Evolutionary conservation across 495 filamentous ascomycete species (phyloP).

Genomic region (Podospora pseudopauciseta): DNA sequence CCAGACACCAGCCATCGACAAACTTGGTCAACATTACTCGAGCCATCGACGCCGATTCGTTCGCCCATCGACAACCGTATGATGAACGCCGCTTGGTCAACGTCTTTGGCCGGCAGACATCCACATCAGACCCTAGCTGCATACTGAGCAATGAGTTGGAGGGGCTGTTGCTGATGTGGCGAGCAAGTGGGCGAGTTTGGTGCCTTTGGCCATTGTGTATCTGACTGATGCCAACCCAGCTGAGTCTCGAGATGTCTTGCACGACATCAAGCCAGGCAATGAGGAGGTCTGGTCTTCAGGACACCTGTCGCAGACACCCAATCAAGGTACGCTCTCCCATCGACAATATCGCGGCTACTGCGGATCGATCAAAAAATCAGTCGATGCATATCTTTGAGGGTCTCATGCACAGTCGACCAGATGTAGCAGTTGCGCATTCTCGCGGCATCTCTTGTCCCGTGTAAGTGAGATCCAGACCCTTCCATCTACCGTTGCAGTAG

Average conservation of each 20-base stretch:
- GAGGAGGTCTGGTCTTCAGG: neutral
- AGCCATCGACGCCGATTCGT: neutral
- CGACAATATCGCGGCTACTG: conserved; percentile 3
- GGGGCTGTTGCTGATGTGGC: neutral
- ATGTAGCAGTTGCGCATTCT: neutral
- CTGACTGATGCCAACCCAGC: neutral
- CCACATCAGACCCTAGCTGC: neutral
- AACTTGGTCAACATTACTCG: neutral
- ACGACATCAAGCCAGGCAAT: neutral
- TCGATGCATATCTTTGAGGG: neutral
- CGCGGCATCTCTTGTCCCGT: neutral
- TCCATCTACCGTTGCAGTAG: neutral
- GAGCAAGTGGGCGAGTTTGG: neutral
- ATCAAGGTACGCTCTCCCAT: neutral
- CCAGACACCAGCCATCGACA: neutral
- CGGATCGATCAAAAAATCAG: conserved; percentile 3
- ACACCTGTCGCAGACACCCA: neutral
- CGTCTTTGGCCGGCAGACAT: neutral
- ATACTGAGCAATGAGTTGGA: neutral
- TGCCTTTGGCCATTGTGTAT: neutral
- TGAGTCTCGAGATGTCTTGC: neutral
- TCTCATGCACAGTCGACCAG: neutral
- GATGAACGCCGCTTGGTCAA: neutral
- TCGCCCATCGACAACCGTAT: neutral
- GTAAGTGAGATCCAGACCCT: conserved; percentile 7